Conservation (phyloP, 805 yeast species). For the Yarrowia sp. region DNA sequence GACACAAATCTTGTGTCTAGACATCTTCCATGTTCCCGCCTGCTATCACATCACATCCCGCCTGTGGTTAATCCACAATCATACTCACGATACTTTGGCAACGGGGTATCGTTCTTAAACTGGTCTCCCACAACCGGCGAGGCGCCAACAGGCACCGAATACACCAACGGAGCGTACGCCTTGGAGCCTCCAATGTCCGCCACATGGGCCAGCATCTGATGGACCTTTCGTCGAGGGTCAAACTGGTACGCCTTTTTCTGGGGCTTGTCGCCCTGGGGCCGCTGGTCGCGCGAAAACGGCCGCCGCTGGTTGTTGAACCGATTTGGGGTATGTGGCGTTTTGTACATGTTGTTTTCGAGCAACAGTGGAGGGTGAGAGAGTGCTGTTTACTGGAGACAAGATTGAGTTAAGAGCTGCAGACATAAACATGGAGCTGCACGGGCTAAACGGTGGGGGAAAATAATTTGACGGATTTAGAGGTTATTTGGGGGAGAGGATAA, state of each 20-base stretch:
- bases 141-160: conserved; percentile 29
- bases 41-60: background rate
- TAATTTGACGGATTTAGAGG: background rate
- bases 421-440: background rate
- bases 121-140: conserved; percentile 31
- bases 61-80: too few species aligned
- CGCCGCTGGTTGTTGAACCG: conserved; percentile 12
- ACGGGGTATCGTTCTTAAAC: conserved; percentile 33
- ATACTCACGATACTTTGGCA: conserved; percentile 30
- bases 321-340: conserved; percentile 15
- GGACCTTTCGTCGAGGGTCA: conserved; percentile 24
- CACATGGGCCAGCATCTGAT: conserved; percentile 28
- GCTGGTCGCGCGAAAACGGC: conserved; percentile 4
- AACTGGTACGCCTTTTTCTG: conserved; percentile 20
- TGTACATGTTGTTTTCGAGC: conserved; percentile 1
- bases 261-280: background rate
- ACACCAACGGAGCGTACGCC: conserved; percentile 35
- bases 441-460: background rate
- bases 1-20: too few species aligned
- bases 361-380: background rate
- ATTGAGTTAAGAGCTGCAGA: background rate
- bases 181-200: conserved; percentile 31
- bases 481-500: background rate
- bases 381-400: background rate
- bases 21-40: too few species aligned